phyloP scores from a whole-genome alignment of 352 stramenopile genomes.

The Globisporangium okanoganense region DNA sequence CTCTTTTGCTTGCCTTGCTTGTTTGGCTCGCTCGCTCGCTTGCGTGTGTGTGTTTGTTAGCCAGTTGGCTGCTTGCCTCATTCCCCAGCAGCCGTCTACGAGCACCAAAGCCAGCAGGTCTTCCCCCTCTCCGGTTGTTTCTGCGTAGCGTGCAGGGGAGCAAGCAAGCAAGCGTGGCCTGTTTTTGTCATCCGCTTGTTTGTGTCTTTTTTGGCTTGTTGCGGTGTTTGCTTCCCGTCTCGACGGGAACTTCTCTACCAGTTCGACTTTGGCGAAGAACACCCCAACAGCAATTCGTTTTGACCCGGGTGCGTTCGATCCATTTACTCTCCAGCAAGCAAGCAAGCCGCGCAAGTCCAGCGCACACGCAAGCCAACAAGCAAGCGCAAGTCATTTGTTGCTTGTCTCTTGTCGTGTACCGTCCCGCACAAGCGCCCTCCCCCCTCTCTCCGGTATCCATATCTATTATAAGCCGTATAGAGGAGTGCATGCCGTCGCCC shows the following conservation, averaged over 20 bases:
- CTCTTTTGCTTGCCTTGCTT: constrained; percentile 1
- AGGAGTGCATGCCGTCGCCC: constrained; percentile 1
- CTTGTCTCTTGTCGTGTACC: constrained; percentile 8
- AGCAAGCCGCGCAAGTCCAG: neutral
- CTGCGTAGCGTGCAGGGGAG: neutral
- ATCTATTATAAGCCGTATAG: constrained; percentile 2
- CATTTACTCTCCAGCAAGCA: constrained; percentile 14
- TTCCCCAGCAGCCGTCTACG: neutral
- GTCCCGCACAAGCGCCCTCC: neutral
- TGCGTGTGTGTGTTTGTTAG: neutral
- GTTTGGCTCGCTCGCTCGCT: neutral
- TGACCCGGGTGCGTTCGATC: constrained; percentile 6
- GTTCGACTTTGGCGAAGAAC: constrained; percentile 29
- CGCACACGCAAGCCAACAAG: neutral
- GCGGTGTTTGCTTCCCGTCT: neutral
- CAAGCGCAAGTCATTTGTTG: constrained; percentile 5
- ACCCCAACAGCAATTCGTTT: constrained; percentile 4
- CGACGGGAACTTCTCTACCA: constrained; percentile 14
- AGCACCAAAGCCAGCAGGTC: neutral
- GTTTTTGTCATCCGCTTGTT: constrained; percentile 6
- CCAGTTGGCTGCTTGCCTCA: neutral
- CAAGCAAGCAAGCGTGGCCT: constrained; percentile 4
- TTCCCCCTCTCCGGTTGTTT: constrained; percentile 6
- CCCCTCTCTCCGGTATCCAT: neutral
- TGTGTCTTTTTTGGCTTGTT: neutral